Percentiles rank a stretch among this genome's conserved stretches.
Evolutionary conservation across 768 basidiomycete genomes (phyloP).

Genomic region (Mycena albidolilacea): DNA sequence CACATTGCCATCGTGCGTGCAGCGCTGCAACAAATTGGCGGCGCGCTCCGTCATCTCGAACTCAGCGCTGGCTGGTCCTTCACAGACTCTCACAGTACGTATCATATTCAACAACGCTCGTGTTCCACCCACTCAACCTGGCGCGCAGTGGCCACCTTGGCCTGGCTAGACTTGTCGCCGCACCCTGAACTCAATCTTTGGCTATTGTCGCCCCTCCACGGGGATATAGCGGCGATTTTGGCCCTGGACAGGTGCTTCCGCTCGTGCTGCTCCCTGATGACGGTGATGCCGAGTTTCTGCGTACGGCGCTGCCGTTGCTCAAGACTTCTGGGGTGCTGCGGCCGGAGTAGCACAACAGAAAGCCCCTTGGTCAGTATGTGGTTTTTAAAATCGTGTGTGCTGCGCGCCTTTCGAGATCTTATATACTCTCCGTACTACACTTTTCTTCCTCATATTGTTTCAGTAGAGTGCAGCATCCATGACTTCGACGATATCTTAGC

Average conservation of each 20-base stretch:
- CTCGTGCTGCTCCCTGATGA: too few relatives aligned
- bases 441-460: neutral
- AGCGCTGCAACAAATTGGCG: neutral
- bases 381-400: too few relatives aligned
- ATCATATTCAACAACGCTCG: neutral
- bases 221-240: neutral
- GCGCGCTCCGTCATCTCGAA: neutral
- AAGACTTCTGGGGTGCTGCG: too few relatives aligned
- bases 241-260: neutral
- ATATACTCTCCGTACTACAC: neutral
- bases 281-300: too few relatives aligned
- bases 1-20: neutral
- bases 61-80: neutral
- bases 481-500: neutral
- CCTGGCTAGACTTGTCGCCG: neutral
- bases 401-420: neutral
- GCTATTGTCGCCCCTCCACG: neutral
- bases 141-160: neutral
- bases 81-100: neutral
- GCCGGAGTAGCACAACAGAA: too few relatives aligned
- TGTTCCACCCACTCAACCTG: neutral
- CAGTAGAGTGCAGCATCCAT: neutral
- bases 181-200: neutral
- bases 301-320: too few relatives aligned
- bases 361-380: too few relatives aligned